phyloP scores from a whole-genome alignment of 2,329 filamentous ascomycete species.

The Pseudogymnoascus sp. region DNA sequence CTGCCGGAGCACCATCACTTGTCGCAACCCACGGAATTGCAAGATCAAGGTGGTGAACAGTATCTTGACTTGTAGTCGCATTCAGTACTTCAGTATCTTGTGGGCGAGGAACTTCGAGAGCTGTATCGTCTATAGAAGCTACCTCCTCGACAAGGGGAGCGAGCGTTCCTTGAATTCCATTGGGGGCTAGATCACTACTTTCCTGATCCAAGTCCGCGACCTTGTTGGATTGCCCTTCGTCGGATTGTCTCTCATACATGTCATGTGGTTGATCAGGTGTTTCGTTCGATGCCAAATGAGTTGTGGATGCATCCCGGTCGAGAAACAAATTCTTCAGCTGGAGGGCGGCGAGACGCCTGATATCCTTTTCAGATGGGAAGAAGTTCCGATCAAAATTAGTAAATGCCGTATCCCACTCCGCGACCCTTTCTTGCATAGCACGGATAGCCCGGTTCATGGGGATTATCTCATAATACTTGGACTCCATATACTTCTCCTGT shows the following conservation, averaged over 20 bases:
- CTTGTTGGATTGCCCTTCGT: constrained; percentile 15
- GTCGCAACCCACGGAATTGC: constrained; percentile 31
- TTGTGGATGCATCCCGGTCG: constrained; percentile 69
- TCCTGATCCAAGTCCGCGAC: not conserved
- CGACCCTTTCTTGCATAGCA: constrained; percentile 84
- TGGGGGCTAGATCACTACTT: not conserved
- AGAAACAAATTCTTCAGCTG: constrained; percentile 94
- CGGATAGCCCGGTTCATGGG: constrained; percentile 83
- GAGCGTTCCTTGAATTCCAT: not conserved
- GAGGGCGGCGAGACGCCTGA: constrained; percentile 79
- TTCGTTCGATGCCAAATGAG: constrained; percentile 63
- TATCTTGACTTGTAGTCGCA: not conserved
- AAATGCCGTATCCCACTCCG: constrained; percentile 89
- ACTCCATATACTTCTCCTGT: constrained; percentile 84
- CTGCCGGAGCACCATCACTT: not conserved
- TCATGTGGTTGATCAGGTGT: constrained; percentile 46
- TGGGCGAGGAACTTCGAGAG: not conserved
- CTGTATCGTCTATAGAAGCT: not conserved
- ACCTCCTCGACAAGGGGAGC: not conserved
- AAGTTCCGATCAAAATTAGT: constrained; percentile 86
- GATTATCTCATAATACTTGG: constrained; percentile 93
- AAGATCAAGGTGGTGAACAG: constrained; percentile 52
- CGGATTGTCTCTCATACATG: constrained; percentile 35
- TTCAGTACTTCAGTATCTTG: not conserved
- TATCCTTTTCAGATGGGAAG: constrained; percentile 91